Evolutionary conservation across 1,284 basidiomycete species (phyloP).

Genomic region (Coniferiporia sulphurascens): DNA sequence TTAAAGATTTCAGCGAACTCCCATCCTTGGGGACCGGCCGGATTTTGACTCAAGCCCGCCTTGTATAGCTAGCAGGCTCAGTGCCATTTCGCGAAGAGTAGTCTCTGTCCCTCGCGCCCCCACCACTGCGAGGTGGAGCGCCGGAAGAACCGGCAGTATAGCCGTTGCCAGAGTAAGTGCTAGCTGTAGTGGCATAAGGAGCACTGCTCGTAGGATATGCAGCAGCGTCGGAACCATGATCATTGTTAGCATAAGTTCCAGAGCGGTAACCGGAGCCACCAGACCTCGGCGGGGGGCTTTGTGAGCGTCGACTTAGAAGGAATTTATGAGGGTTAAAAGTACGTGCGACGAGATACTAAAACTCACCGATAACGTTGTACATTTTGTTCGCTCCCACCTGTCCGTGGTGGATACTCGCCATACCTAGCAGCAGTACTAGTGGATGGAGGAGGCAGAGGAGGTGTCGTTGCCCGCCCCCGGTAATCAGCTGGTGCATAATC

Average conservation of each 20-base stretch:
- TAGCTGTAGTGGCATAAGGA: constrained; percentile 30
- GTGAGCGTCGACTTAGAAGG: constrained; percentile 58
- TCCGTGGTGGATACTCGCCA: constrained; percentile 51
- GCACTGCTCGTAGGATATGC: constrained; percentile 34
- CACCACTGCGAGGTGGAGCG: constrained; percentile 34
- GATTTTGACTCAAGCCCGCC: constrained; percentile 30
- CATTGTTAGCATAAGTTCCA: constrained; percentile 31
- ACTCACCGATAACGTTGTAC: constrained; percentile 48
- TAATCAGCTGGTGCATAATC: constrained; percentile 42
- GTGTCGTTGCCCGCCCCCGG: constrained; percentile 54
- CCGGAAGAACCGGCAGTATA: constrained; percentile 40
- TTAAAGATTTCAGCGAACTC: not conserved
- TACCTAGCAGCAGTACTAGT: constrained; percentile 37
- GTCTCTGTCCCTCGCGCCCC: constrained; percentile 56
- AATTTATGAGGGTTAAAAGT: not conserved
- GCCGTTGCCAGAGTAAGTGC: constrained; percentile 37
- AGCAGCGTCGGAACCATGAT: constrained; percentile 42
- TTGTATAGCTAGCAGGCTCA: constrained; percentile 32
- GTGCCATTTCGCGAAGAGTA: constrained; percentile 53
- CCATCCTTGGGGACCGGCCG: not conserved
- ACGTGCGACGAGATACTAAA: constrained; percentile 13
- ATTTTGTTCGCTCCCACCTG: constrained; percentile 33
- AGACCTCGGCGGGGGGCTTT: constrained; percentile 51
- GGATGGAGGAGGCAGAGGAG: constrained; percentile 27
- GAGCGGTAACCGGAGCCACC: constrained; percentile 30